Evolutionary conservation across 176 grass and related monocot genomes (phyloP), one percentile per base, ranked within the genome.

Genomic region (Areca catechu): DNA sequence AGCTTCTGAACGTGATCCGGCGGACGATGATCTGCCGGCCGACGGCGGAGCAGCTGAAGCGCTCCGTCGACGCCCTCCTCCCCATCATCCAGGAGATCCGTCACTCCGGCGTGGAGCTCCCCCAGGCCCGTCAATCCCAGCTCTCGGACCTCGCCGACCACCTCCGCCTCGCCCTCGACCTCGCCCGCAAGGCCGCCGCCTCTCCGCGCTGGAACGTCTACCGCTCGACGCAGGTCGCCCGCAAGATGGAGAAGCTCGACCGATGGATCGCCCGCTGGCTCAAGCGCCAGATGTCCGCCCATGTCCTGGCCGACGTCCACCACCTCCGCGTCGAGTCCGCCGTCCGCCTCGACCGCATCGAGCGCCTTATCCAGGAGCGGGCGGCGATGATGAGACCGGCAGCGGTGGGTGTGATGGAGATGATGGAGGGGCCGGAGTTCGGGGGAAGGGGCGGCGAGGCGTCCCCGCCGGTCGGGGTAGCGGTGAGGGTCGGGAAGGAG

Each of bases 231-330:
- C n/a, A n/a, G n/a, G n/a, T n/a, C n/a, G n/a, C n/a, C n/a, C n/a
- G n/a, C n/a, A n/a, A n/a, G n/a, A n/a, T n/a, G n/a, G n/a, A n/a
- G n/a, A n/a, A n/a, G n/a, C n/a, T n/a, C n/a, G n/a, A n/a, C n/a
- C n/a, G 93, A 7, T 97, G 93, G 93, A 97, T 97, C 1, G 77
- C 93, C 0, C 81, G 68, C 2, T 43, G 79, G 93, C 58, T 91
- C 1, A 28, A 75, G 55, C 77, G 93, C 47, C 93, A 85, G 80
- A 80, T 89, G 16, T 77, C 87, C 0, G 81, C 51, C 1, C 88
- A 85, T 58, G 72, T 90, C 17, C 73, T 97, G 62, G 81, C 74
- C 16, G 76, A 76, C 20, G 78, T 92, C 5, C 76, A 86, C 54
- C 69, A 82, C 5, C 75, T 98, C n/a, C 83, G 78, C 17, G 78